Conservation (phyloP, 2,329 filamentous ascomycete species). For the Aspergillus sp. region DNA sequence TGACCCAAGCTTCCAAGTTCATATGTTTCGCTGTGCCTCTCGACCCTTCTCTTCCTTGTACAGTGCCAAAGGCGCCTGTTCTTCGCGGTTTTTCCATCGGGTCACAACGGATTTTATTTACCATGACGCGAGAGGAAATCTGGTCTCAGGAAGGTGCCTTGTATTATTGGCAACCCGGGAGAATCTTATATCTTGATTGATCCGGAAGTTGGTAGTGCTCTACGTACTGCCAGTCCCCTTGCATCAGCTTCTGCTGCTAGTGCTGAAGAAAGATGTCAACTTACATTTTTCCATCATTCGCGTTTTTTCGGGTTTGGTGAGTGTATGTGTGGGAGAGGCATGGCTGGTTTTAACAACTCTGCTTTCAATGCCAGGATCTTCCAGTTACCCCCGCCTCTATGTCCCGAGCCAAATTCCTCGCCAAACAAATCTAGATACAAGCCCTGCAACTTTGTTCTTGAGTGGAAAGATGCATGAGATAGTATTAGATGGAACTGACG, state of each 20-base stretch:
- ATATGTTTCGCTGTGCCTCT: constrained; percentile 18
- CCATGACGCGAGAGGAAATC: constrained; percentile 19
- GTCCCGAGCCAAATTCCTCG: constrained; percentile 19
- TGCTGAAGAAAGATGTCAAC: constrained; percentile 22
- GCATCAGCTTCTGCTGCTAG: constrained; percentile 12
- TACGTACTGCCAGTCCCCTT: constrained; percentile 20
- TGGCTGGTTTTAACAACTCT: constrained; percentile 11
- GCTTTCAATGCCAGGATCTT: constrained; percentile 16
- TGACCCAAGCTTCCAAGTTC: constrained; percentile 7
- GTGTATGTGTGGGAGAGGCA: constrained; percentile 4
- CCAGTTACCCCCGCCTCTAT: constrained; percentile 26
- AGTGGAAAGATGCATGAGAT: constrained; percentile 27
- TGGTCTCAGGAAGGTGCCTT: constrained; percentile 19
- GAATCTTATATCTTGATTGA: constrained; percentile 24
- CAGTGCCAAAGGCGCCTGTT: constrained; percentile 4
- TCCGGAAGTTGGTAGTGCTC: constrained; percentile 19
- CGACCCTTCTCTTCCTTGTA: constrained; percentile 10
- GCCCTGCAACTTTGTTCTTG: constrained; percentile 24
- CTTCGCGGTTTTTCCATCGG: constrained; percentile 22
- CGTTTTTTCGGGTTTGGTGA: constrained; percentile 27
- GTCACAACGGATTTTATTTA: constrained; percentile 22
- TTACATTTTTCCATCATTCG: constrained; percentile 27
- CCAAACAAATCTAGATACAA: constrained; percentile 23
- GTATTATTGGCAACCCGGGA: constrained; percentile 23
- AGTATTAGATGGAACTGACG: constrained; percentile 23